phyloP scores from a whole-genome alignment of 768 basidiomycete species.

The Podaxis sp. region DNA sequence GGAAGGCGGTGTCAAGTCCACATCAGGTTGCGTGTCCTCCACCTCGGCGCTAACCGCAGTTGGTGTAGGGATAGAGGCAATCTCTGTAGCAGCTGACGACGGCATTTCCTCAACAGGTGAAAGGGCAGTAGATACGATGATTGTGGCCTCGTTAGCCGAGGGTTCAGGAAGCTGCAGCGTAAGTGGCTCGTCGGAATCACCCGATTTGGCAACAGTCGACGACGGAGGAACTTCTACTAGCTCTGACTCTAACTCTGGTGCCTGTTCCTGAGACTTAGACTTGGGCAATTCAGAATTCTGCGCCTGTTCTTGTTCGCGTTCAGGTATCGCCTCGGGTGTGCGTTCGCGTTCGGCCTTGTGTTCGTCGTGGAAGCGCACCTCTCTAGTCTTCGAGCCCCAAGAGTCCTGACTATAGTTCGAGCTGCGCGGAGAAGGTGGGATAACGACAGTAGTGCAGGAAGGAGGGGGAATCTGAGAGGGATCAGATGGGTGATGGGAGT shows the following conservation, averaged over 20 bases:
- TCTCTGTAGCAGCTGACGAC: not conserved
- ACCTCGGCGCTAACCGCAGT: not conserved
- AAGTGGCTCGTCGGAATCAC: constrained; percentile 5
- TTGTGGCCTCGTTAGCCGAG: not conserved
- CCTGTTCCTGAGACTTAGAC: not conserved
- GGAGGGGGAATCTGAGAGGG: not conserved
- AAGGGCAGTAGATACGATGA: constrained; percentile 2
- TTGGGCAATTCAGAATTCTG: not conserved
- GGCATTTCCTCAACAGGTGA: constrained; percentile 10
- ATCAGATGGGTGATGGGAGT: constrained; percentile 44
- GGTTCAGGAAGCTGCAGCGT: not conserved
- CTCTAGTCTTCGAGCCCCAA: not conserved
- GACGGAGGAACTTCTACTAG: not conserved
- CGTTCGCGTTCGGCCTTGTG: not conserved
- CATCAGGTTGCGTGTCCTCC: constrained; percentile 2
- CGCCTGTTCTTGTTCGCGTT: not conserved
- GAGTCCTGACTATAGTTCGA: not conserved
- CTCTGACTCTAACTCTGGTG: not conserved
- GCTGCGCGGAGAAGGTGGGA: not conserved
- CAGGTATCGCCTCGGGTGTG: not conserved
- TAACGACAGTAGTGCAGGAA: not conserved
- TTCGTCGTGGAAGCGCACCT: not conserved
- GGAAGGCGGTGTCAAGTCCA: not conserved
- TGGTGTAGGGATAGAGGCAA: constrained; percentile 1
- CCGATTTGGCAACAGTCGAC: not conserved